Percentiles rank a stretch among this genome's conserved stretches.
These are phyloP conservation scores for Populus euphratica DNA, from an alignment of 345 rosid genomes.

Conservation along the genomic window DNA sequence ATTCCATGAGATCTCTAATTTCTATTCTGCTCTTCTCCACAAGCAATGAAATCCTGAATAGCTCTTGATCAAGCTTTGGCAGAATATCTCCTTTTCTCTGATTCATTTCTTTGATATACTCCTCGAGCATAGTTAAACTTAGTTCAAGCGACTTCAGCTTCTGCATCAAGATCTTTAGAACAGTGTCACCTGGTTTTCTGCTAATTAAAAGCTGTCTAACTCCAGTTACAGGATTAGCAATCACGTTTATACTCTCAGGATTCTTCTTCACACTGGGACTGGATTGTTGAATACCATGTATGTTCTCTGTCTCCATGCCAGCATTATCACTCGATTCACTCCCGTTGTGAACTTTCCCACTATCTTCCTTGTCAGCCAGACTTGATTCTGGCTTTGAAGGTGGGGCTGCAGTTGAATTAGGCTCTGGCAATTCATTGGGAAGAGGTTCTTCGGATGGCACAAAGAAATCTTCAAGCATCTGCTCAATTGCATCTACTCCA, in stretches of 20 bases:
- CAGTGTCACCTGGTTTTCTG: constrained; percentile 61
- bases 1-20: constrained; percentile 45
- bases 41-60: constrained; percentile 42
- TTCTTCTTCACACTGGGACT: constrained; percentile 29
- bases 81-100: constrained; percentile 48
- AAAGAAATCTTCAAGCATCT: constrained; percentile 91
- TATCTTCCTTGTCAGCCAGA: constrained; percentile 27
- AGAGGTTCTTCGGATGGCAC: constrained; percentile 43
- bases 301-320: constrained; percentile 20
- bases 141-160: constrained; percentile 73
- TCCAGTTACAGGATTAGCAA: constrained; percentile 58
- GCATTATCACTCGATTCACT: constrained; percentile 9
- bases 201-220: constrained; percentile 56
- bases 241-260: constrained; percentile 23
- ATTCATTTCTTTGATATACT: constrained; percentile 61
- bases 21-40: constrained; percentile 57
- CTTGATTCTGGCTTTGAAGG: constrained; percentile 28
- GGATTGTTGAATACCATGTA: constrained; percentile 33
- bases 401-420: constrained; percentile 30
- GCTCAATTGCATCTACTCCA: constrained; percentile 87
- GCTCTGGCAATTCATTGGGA: constrained; percentile 33
- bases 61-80: constrained; percentile 58
- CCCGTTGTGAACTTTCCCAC: constrained; percentile 28
- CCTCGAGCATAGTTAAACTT: constrained; percentile 70
- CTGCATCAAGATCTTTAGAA: constrained; percentile 86